Conservation (phyloP, 805 yeast genomes). For the Saccharomycopsis lassenensis region DNA sequence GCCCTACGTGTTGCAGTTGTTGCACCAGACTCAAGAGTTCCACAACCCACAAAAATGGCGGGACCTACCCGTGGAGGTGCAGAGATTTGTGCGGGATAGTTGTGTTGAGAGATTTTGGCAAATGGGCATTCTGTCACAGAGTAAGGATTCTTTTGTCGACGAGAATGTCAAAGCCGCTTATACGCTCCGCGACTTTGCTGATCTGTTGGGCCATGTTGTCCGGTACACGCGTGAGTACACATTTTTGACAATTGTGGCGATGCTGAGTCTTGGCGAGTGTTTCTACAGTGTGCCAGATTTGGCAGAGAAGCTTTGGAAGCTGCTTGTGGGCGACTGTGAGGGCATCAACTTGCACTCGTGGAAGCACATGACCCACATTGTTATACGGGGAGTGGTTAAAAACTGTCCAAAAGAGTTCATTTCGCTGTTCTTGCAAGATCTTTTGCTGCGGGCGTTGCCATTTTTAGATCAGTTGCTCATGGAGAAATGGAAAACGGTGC, state of each 20-base stretch:
- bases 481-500: conserved; percentile 63
- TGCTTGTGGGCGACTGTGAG: conserved; percentile 72
- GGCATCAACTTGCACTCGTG: conserved; percentile 93
- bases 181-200: conserved; percentile 93
- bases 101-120: conserved; percentile 97
- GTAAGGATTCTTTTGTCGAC: conserved; percentile 87
- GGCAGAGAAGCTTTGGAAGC: conserved; percentile 67
- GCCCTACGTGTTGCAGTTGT: conserved; percentile 79
- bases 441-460: conserved; percentile 64
- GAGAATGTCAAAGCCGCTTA: conserved; percentile 91
- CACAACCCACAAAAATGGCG: conserved; percentile 91
- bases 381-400: conserved; percentile 74
- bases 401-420: conserved; percentile 74
- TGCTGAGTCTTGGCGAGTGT: conserved; percentile 81
- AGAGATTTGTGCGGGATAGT: conserved; percentile 80
- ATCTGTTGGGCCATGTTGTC: conserved; percentile 91
- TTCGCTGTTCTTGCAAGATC: conserved; percentile 58
- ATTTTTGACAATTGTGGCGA: conserved; percentile 77
- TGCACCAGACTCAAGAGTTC: conserved; percentile 87
- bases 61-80: conserved; percentile 79
- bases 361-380: conserved; percentile 92
- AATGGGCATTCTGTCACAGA: conserved; percentile 89
- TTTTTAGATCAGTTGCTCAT: conserved; percentile 67
- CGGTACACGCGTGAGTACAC: conserved; percentile 96
- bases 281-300: conserved; percentile 77